Base-by-base conservation (phyloP, 2,329 filamentous ascomycete genomes). In the Colletotrichum sp. region DNA sequence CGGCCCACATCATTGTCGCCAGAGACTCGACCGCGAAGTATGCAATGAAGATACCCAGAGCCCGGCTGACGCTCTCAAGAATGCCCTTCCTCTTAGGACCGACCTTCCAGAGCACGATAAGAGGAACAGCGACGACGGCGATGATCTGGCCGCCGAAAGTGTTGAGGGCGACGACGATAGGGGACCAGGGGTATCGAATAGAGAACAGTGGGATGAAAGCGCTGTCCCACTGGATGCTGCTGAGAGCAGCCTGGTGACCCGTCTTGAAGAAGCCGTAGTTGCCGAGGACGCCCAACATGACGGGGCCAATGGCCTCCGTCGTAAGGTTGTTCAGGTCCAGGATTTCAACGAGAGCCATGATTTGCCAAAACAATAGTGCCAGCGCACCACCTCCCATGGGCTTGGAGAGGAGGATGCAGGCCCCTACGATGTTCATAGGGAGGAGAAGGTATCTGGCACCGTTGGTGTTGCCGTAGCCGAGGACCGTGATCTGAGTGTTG, bases 221-320 rank as follows among this genome's bases (percentile, higher is more conserved):
- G 25, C 92, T 92, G 86, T 99, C 97, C 97, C 97, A 99, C 82
- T 99, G 97, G 82, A 99, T 96, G 79, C 93, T 95, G 79, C 93
- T 91, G 29, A 98, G 90, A 0, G 93, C 94, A 15, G 96, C 96
- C 85, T 99, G 96, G 85, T 99, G 97, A 77, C 97, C 97, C 0
- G 97, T 99, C 83, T 98, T 98, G 92, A 99, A 99, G 88, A 93
- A 99, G 87, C 98, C 93, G 85, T 96, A 98, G 81, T 94, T 95
- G 76, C 96, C 97, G 1, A 99, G 91, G n/a, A 99, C 87, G 13
- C 93, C 96, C 30, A 99, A 91, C 78, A 98, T 90, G 52, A 97
- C 88, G 25, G 97, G 96, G 0, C 96, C 96, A 80, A 99, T 94
- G 8, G 95, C 89, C 61, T 92, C 93, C 65, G 91, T 88, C 19